Evolutionary conservation across 108 stramenopile species (phyloP).

Genomic region (Discostella pseudostelligera): DNA sequence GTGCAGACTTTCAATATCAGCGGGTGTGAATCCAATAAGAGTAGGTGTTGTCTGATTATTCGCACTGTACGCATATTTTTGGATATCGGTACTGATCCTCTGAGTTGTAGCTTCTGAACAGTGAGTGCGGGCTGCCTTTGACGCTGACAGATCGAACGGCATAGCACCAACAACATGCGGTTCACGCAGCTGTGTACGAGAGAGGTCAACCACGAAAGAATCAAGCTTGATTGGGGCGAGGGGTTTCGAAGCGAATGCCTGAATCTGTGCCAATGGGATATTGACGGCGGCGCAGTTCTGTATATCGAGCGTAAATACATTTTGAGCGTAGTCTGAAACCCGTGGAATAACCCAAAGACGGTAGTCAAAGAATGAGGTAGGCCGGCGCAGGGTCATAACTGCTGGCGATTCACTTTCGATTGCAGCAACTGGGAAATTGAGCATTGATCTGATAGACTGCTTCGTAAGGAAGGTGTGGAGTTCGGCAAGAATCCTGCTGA

Average conservation of each 20-base stretch:
- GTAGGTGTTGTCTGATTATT: constrained; percentile 80
- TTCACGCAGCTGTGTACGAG: constrained; percentile 61
- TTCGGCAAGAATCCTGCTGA: constrained; percentile 75
- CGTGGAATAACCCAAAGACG: constrained; percentile 85
- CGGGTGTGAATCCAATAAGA: constrained; percentile 80
- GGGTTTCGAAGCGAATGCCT: constrained; percentile 85
- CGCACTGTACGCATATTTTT: constrained; percentile 72
- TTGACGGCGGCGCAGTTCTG: constrained; percentile 89
- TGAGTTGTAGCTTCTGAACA: constrained; percentile 88
- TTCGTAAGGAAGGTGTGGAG: constrained; percentile 74
- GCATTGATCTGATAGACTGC: constrained; percentile 66
- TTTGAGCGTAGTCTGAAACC: constrained; percentile 82
- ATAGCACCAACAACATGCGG: constrained; percentile 66
- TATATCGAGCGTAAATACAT: constrained; percentile 70
- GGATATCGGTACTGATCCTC: constrained; percentile 73
- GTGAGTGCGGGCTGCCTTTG: constrained; percentile 76
- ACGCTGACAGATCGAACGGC: constrained; percentile 78
- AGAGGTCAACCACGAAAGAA: constrained; percentile 66
- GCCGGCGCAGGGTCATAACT: constrained; percentile 72
- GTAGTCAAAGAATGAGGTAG: constrained; percentile 74
- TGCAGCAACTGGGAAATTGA: constrained; percentile 45
- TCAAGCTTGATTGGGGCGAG: constrained; percentile 87
- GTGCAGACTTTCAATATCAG: constrained; percentile 77
- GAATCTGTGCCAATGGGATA: constrained; percentile 85
- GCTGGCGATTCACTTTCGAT: constrained; percentile 50